Conservation (phyloP, 768 basidiomycete species). For the Suillus subalutaceus region DNA sequence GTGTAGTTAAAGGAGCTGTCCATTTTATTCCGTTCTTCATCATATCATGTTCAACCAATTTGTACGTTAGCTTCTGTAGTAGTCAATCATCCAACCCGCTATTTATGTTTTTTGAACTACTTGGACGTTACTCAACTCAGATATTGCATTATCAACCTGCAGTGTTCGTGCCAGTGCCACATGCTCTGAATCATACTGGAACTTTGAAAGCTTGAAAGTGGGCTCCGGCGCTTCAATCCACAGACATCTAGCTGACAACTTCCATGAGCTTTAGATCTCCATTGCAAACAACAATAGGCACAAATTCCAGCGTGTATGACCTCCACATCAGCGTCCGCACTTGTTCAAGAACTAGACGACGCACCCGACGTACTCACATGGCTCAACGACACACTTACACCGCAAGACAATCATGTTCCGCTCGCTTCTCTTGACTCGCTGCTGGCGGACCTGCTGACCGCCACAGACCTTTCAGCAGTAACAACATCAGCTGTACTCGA, state of each 20-base stretch:
- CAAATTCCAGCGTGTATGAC: constrained; percentile 19
- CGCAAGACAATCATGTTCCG: constrained; percentile 35
- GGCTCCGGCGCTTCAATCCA: not conserved
- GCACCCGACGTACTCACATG: constrained; percentile 67
- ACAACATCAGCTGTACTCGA: constrained; percentile 89
- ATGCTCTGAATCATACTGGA: not conserved
- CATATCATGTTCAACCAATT: constrained; percentile 3
- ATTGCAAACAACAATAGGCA: not conserved
- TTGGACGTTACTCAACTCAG: not conserved
- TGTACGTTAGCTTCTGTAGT: constrained; percentile 16
- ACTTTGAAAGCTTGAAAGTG: not conserved
- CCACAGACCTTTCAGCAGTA: constrained; percentile 84
- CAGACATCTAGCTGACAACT: not conserved
- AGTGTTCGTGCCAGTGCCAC: not conserved
- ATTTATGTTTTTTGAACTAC: constrained; percentile 10
- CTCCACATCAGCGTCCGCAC: constrained; percentile 38
- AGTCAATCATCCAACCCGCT: constrained; percentile 10
- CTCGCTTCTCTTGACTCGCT: constrained; percentile 48
- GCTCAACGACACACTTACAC: constrained; percentile 66
- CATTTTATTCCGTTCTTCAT: constrained; percentile 4
- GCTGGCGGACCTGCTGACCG: constrained; percentile 72
- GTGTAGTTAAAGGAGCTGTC: not conserved
- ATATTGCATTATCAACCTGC: not conserved
- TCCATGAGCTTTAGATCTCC: not conserved
- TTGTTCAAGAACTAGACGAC: constrained; percentile 58